These are phyloP conservation scores for Argentina anserina DNA, from an alignment of 306 rosid genomes.

Conservation along the genomic window DNA sequence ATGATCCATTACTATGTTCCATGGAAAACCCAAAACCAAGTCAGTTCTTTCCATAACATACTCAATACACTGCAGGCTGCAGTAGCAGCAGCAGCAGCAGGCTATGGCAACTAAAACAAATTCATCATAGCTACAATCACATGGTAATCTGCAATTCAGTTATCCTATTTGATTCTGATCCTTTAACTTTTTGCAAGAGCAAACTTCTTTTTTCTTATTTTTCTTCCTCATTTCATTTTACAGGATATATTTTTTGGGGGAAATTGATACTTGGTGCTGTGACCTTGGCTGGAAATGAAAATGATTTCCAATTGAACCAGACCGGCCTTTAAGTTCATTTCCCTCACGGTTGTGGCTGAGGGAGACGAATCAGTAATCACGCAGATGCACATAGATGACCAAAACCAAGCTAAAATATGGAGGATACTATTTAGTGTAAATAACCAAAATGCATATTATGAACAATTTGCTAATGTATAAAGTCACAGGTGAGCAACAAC, in stretches of 20 bases:
- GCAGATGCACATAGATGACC: slow-evolving; percentile 29
- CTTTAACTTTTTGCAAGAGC: background rate
- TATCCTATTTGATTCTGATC: background rate
- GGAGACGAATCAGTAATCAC: slow-evolving; percentile 40
- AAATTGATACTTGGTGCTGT: slow-evolving; percentile 55
- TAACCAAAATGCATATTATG: slow-evolving; percentile 27
- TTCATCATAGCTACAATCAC: slow-evolving; percentile 47
- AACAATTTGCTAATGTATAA: slow-evolving; percentile 32
- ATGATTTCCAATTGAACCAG: slow-evolving; percentile 19
- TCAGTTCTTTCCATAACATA: slow-evolving; percentile 35
- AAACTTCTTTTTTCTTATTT: background rate
- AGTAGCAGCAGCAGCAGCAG: slow-evolving; percentile 13
- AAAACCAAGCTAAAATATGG: slow-evolving; percentile 39
- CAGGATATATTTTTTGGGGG: slow-evolving; percentile 59
- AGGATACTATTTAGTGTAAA: slow-evolving; percentile 40
- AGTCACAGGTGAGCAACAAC: slow-evolving; percentile 27
- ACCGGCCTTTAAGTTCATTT: slow-evolving; percentile 30
- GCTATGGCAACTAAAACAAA: slow-evolving; percentile 33
- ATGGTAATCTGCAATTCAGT: slow-evolving; percentile 31
- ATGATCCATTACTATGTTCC: too few species aligned
- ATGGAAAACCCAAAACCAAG: slow-evolving; percentile 32
- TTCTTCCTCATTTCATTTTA: background rate
- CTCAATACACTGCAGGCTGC: slow-evolving; percentile 3
- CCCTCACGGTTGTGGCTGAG: slow-evolving; percentile 34
- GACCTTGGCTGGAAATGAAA: slow-evolving; percentile 19